phyloP scores from a whole-genome alignment of 768 basidiomycete genomes.

The Scleroderma citrinum region DNA sequence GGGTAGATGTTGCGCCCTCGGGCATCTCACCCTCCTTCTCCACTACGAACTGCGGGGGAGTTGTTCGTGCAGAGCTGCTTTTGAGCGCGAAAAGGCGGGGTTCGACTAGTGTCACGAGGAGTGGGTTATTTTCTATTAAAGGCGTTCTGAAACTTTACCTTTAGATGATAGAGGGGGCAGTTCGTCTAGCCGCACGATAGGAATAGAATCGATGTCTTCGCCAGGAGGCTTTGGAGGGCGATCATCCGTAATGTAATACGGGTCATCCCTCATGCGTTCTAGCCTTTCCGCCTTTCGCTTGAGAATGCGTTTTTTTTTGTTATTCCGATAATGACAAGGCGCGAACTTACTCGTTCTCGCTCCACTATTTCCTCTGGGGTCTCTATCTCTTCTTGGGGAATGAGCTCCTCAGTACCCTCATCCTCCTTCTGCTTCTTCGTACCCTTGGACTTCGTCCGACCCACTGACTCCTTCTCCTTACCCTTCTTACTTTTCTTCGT shows the following conservation, averaged over 20 bases:
- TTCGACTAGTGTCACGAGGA: constrained; percentile 25
- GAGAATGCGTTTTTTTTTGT: not conserved
- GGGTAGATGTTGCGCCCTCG: constrained; percentile 34
- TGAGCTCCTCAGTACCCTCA: constrained; percentile 19
- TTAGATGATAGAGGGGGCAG: constrained; percentile 45
- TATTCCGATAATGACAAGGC: too few relatives aligned
- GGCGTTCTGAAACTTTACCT: constrained; percentile 14
- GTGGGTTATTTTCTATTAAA: constrained; percentile 15
- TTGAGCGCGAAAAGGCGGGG: constrained; percentile 42
- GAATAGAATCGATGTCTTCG: constrained; percentile 86
- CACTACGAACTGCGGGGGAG: constrained; percentile 50
- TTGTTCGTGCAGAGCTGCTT: constrained; percentile 34
- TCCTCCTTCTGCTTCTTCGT: constrained; percentile 40
- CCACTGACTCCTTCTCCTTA: constrained; percentile 39
- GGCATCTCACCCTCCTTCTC: constrained; percentile 89
- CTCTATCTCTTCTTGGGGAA: constrained; percentile 41
- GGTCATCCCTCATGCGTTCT: constrained; percentile 77
- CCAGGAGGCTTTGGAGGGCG: constrained; percentile 31
- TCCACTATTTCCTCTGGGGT: constrained; percentile 55
- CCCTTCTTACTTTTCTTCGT: constrained; percentile 39
- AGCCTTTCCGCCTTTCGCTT: constrained; percentile 73
- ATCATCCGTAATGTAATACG: constrained; percentile 83
- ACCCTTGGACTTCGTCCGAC: constrained; percentile 30
- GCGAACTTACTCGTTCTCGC: constrained; percentile 51
- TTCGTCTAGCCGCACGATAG: constrained; percentile 78